Conservation (phyloP, 768 basidiomycete species). For the Trametes cubensis region DNA sequence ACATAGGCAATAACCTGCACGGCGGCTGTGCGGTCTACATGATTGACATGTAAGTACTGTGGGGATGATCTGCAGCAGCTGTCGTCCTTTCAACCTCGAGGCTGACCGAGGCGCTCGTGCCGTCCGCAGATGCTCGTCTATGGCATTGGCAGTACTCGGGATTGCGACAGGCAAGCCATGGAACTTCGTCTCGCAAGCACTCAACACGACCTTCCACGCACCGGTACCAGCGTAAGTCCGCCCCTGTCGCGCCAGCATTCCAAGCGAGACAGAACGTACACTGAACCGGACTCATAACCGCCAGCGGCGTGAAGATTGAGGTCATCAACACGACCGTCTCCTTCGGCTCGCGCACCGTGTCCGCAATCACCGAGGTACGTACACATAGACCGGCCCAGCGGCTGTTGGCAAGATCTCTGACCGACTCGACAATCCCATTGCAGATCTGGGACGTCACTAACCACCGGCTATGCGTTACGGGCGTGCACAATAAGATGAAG, state of each 20-base stretch:
- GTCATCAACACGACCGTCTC: constrained; percentile 21
- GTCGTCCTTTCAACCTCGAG: background rate
- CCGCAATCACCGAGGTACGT: constrained; percentile 25
- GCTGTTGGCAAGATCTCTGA: background rate
- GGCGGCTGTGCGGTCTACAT: constrained; percentile 26
- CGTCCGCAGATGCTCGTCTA: constrained; percentile 21
- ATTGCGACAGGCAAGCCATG: constrained; percentile 12
- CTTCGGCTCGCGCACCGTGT: constrained; percentile 19
- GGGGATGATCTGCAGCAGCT: background rate
- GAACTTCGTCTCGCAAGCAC: constrained; percentile 24
- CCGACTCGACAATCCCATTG: background rate
- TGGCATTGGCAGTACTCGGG: constrained; percentile 18
- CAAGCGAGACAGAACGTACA: background rate
- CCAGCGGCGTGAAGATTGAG: constrained; percentile 23
- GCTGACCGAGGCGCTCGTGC: background rate
- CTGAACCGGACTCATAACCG: background rate
- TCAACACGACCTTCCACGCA: constrained; percentile 26
- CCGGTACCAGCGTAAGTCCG: constrained; percentile 16
- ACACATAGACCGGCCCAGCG: too few relatives aligned
- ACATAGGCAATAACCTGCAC: constrained; percentile 19
- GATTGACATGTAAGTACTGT: constrained; percentile 23
- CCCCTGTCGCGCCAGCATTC: background rate
- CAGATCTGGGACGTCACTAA: constrained; percentile 28
- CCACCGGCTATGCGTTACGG: constrained; percentile 20
- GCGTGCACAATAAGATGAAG: constrained; percentile 27